phyloP scores from a whole-genome alignment of 2,329 filamentous ascomycete genomes.

The Colletotrichum echinochloae region DNA sequence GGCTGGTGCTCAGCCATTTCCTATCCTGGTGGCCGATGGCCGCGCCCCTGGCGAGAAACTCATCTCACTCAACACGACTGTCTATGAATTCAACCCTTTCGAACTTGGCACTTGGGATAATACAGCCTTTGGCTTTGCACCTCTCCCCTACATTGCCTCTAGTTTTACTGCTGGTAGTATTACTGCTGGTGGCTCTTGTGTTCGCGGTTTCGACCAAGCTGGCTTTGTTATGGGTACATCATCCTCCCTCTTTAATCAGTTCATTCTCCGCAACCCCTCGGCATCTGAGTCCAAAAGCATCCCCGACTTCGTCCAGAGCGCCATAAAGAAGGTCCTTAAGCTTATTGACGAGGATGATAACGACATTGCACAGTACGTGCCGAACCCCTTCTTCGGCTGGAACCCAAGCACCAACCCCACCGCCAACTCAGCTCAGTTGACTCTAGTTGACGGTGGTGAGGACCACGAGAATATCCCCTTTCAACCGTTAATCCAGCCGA shows the following conservation, averaged over 20 bases:
- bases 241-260: conserved; percentile 82
- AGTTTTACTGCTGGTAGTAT: conserved; percentile 64
- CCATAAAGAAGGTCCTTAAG: conserved; percentile 63
- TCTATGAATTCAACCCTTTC: conserved; percentile 74
- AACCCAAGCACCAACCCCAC: conserved; percentile 56
- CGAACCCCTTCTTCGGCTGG: conserved; percentile 68
- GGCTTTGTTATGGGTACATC: conserved; percentile 87
- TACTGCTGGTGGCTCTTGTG: conserved; percentile 57
- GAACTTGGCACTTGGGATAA: conserved; percentile 75
- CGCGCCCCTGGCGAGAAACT: conserved; percentile 58
- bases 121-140: conserved; percentile 69
- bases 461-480: conserved; percentile 85
- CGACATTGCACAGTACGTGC: conserved; percentile 79
- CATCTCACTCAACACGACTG: conserved; percentile 66
- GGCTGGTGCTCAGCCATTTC: conserved; percentile 58
- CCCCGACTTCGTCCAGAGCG: conserved; percentile 51
- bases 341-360: conserved; percentile 70
- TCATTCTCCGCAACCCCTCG: conserved; percentile 72
- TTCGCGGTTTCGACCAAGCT: conserved; percentile 79
- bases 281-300: conserved; percentile 41
- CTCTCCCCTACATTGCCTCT: conserved; percentile 70
- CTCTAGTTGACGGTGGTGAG: conserved; percentile 84
- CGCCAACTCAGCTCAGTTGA: conserved; percentile 65
- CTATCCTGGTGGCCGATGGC: conserved; percentile 62
- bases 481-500: conserved; percentile 69